Percentiles rank a stretch among this genome's conserved stretches.
These are phyloP conservation scores for Aureobasidium pullulans DNA, from an alignment of 2,329 filamentous ascomycete genomes.

Conservation along the genomic window DNA sequence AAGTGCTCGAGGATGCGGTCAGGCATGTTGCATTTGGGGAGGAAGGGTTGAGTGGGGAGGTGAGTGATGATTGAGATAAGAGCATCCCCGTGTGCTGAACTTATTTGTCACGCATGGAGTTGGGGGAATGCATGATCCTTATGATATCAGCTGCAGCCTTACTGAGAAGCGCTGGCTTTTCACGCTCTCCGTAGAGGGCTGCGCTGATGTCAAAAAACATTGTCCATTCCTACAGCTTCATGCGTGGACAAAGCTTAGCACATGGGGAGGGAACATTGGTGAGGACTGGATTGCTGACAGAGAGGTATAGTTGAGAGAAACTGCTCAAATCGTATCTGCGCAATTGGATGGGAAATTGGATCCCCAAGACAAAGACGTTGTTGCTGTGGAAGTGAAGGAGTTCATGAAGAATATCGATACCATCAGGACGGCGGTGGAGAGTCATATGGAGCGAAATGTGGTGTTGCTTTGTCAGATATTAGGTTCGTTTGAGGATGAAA, in stretches of 20 bases:
- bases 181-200: too few relatives aligned
- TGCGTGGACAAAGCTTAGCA: too few relatives aligned
- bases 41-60: conserved; percentile 33
- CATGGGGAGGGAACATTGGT: too few relatives aligned
- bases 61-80: conserved; percentile 13
- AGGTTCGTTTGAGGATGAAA: background rate
- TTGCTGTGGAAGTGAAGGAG: conserved; percentile 31
- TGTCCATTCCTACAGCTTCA: too few relatives aligned
- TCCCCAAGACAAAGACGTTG: conserved; percentile 30
- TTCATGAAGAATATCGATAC: conserved; percentile 33
- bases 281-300: too few relatives aligned
- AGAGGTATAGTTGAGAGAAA: conserved; percentile 31
- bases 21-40: conserved; percentile 27
- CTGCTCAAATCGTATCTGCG: conserved; percentile 36
- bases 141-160: too few relatives aligned
- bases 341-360: conserved; percentile 32
- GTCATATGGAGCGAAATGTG: conserved; percentile 26
- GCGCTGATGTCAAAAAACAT: too few relatives aligned
- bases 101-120: background rate
- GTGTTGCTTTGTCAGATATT: conserved; percentile 27
- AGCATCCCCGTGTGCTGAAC: too few relatives aligned
- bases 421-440: conserved; percentile 29
- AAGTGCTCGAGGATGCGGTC: conserved; percentile 20
- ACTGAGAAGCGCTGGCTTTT: too few relatives aligned
- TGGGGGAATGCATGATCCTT: too few relatives aligned